phyloP scores from a whole-genome alignment of 805 yeast species.

The Schwanniomyces pseudopolymorphus region DNA sequence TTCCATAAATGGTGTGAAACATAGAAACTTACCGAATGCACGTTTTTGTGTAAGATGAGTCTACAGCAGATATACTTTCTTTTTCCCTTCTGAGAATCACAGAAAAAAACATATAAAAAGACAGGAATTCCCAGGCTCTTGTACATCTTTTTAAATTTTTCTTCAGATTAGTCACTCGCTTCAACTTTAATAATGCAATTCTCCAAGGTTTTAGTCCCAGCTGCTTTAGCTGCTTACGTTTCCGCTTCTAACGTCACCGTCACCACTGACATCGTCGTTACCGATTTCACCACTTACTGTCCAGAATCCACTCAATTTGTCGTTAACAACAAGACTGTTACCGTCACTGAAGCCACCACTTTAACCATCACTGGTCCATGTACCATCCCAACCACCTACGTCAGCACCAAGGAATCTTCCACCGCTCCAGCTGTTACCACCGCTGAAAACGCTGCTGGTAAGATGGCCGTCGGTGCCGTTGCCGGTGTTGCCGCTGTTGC shows the following conservation, averaged over 20 bases:
- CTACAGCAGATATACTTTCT: not conserved
- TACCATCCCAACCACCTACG: constrained; percentile 56
- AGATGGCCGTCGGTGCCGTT: constrained; percentile 48
- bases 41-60: not conserved
- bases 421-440: constrained; percentile 23
- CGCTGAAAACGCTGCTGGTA: constrained; percentile 37
- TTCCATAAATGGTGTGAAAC: not conserved
- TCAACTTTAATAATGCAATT: constrained; percentile 29
- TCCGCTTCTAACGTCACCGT: constrained; percentile 48
- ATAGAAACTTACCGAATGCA: not conserved
- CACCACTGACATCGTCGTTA: constrained; percentile 57
- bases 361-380: constrained; percentile 87
- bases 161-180: constrained; percentile 19
- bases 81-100: not conserved
- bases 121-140: not conserved
- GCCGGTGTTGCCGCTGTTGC: constrained; percentile 54
- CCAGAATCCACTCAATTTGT: constrained; percentile 68
- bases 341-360: constrained; percentile 77
- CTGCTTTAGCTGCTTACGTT: constrained; percentile 45
- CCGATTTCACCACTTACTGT: constrained; percentile 75
- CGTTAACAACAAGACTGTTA: constrained; percentile 67
- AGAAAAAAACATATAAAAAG: constrained; percentile 1
- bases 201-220: constrained; percentile 32
- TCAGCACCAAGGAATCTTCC: constrained; percentile 16
- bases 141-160: not conserved